Percentiles rank a stretch among this genome's conserved stretches.
Conservation (phyloP, 2,329 filamentous ascomycete genomes). For the Botrytis fabae region DNA sequence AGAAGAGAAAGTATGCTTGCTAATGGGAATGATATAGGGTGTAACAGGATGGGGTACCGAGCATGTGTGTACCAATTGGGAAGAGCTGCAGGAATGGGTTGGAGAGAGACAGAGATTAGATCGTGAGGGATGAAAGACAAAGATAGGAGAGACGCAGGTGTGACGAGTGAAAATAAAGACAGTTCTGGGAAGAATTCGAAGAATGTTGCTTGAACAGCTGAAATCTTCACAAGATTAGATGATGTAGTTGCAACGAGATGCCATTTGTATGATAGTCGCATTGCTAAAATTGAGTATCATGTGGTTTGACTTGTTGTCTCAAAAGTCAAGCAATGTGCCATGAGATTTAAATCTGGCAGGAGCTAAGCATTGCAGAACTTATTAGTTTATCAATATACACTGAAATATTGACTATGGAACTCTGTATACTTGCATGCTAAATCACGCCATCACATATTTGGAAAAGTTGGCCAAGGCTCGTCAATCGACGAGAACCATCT, state of each 20-base stretch:
- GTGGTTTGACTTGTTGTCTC: not conserved
- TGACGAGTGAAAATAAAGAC: not conserved
- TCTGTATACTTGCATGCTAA: not conserved
- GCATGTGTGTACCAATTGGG: slow-evolving; percentile 17
- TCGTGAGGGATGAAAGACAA: not conserved
- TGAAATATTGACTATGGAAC: not conserved
- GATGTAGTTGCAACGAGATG: not conserved
- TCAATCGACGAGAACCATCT: not conserved
- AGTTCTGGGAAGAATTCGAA: too few species aligned
- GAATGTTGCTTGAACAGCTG: not conserved
- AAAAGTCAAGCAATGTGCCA: not conserved
- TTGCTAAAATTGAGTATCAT: not conserved
- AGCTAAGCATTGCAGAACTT: not conserved
- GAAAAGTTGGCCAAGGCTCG: not conserved
- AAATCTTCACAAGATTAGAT: not conserved
- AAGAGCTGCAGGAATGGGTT: slow-evolving; percentile 7
- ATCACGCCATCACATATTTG: not conserved
- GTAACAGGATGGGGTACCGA: slow-evolving; percentile 10
- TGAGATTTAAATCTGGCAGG: not conserved
- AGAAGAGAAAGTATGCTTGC: not conserved
- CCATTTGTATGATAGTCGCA: not conserved
- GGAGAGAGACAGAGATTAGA: not conserved
- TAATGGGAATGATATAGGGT: not conserved
- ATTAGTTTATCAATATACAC: too few species aligned
- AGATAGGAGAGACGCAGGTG: not conserved